These are phyloP conservation scores for Penicillium sp. DNA, from an alignment of 2,329 filamentous ascomycete species.

Conservation along the genomic window DNA sequence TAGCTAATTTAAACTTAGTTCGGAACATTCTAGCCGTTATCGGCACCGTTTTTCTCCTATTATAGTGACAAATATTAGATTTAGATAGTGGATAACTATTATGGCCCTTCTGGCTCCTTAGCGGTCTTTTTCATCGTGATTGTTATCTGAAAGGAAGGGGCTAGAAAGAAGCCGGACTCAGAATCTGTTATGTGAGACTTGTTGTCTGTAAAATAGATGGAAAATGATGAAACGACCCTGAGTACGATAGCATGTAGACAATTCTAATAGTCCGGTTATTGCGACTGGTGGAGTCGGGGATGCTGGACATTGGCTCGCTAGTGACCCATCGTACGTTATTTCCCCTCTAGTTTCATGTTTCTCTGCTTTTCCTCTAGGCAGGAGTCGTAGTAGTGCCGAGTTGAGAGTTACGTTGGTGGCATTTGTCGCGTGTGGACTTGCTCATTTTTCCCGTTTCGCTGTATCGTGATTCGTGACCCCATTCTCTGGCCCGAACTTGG, in stretches of 20 bases:
- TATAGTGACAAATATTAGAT: not conserved
- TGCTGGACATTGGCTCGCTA: conserved; percentile 25
- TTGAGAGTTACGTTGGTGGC: not conserved
- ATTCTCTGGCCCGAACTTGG: not conserved
- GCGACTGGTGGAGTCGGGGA: conserved; percentile 24
- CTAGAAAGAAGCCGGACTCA: not conserved
- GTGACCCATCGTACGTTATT: conserved; percentile 32
- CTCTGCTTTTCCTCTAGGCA: too few species aligned
- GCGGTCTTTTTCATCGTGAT: conserved; percentile 3
- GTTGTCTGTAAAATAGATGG: not conserved
- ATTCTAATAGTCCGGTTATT: conserved; percentile 19
- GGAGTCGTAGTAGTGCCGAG: not conserved
- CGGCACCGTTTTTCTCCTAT: conserved; percentile 6
- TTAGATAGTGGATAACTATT: not conserved
- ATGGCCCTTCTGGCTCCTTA: not conserved
- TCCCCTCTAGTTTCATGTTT: too few species aligned
- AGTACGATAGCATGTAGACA: not conserved
- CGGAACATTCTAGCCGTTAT: conserved; percentile 19
- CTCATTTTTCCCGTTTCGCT: not conserved
- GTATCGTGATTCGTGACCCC: not conserved
- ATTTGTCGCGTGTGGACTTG: not conserved
- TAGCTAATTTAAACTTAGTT: conserved; percentile 21
- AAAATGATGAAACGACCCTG: not conserved
- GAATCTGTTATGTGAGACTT: not conserved
- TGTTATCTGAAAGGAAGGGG: conserved; percentile 4